These are phyloP conservation scores for Pythium angustatum DNA, from an alignment of 352 stramenopile species.

Conservation along the genomic window DNA sequence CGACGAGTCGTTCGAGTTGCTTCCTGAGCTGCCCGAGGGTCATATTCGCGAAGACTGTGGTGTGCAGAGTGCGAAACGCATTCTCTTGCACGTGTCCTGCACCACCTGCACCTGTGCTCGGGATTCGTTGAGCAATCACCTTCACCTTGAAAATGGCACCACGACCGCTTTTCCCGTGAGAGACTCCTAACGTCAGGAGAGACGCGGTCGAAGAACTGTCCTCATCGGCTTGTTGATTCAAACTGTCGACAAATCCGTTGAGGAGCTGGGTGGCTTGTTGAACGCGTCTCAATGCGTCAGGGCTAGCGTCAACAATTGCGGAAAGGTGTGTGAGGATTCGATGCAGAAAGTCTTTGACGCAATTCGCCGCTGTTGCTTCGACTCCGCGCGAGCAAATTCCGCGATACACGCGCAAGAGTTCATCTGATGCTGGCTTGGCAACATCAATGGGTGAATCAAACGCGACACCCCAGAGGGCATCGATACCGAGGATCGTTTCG, in stretches of 20 bases:
- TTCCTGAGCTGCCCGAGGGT: constrained; percentile 69
- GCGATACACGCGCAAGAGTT: constrained; percentile 83
- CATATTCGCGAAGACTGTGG: constrained; percentile 77
- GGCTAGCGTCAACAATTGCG: constrained; percentile 46
- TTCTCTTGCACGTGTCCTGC: constrained; percentile 45
- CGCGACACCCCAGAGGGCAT: constrained; percentile 82
- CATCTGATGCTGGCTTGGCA: constrained; percentile 70
- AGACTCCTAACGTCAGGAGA: constrained; percentile 51
- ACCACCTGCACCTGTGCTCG: constrained; percentile 33
- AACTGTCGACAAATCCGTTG: constrained; percentile 54
- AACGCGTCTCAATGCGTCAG: constrained; percentile 64
- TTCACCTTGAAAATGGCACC: constrained; percentile 81
- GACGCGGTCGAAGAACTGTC: constrained; percentile 34
- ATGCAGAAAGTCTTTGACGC: constrained; percentile 78
- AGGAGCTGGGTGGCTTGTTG: constrained; percentile 77
- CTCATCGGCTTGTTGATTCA: constrained; percentile 6
- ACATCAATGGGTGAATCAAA: constrained; percentile 81
- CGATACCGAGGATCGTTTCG: constrained; percentile 54
- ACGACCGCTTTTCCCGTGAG: constrained; percentile 70
- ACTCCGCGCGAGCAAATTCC: constrained; percentile 44
- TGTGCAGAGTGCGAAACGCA: constrained; percentile 55
- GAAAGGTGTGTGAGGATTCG: constrained; percentile 76
- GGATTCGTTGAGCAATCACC: constrained; percentile 77
- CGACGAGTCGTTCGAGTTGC: constrained; percentile 69
- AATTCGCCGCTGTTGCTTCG: constrained; percentile 38